Conservation (phyloP, 345 rosid species). For the Erucastrum elatum region DNA sequence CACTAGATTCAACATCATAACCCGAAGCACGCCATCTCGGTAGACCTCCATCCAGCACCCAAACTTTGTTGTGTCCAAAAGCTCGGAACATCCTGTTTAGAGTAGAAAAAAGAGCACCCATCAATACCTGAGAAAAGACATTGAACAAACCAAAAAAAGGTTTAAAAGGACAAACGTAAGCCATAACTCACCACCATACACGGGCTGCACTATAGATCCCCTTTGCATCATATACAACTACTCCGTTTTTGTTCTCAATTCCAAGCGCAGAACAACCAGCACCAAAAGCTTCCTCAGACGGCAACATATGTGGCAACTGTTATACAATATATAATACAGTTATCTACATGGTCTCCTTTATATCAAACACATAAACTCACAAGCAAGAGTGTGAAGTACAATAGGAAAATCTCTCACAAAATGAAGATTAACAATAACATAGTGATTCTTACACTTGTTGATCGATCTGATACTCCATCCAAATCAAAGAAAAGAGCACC, state of each 20-base stretch:
- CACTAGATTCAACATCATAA: conserved; percentile 97
- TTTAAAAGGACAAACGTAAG: not conserved
- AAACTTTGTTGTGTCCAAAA: conserved; percentile 85
- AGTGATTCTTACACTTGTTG: conserved; percentile 54
- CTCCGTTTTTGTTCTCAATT: conserved; percentile 76
- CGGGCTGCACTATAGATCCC: conserved; percentile 99
- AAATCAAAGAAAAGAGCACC: conserved; percentile 92
- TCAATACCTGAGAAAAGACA: not conserved
- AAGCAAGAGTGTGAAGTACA: no score
- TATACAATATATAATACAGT: no score
- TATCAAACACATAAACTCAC: no score
- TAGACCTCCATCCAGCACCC: conserved; percentile 97
- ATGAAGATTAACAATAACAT: no score
- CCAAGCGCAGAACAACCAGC: conserved; percentile 97
- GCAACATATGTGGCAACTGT: conserved; percentile 99
- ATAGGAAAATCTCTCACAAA: no score
- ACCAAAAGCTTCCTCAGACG: conserved; percentile 92
- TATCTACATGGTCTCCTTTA: no score
- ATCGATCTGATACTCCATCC: conserved; percentile 80
- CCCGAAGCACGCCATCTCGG: conserved; percentile 98
- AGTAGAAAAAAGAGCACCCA: conserved; percentile 1
- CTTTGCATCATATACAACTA: conserved; percentile 97
- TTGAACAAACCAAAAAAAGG: not conserved
- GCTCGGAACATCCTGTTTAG: conserved; percentile 88
- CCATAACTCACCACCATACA: conserved; percentile 87